Evolutionary conservation across 2,329 filamentous ascomycete genomes (phyloP).

Genomic region (Byssothecium circinans): DNA sequence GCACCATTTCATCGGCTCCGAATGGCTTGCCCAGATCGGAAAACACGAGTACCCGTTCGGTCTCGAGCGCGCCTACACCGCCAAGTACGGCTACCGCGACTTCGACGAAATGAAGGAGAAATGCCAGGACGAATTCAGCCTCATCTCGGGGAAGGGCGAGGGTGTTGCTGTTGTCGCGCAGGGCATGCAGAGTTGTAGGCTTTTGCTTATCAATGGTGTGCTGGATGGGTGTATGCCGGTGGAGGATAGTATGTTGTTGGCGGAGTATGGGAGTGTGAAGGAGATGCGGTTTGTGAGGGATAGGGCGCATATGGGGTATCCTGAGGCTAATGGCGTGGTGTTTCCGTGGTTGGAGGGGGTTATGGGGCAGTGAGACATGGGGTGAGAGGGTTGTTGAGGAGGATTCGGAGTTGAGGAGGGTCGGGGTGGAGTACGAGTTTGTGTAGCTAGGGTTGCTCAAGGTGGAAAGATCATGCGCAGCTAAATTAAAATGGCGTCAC

Average conservation of each 20-base stretch:
- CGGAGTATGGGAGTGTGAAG: conserved; percentile 57
- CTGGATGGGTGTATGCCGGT: conserved; percentile 64
- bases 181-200: conserved; percentile 48
- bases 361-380: too few relatives aligned
- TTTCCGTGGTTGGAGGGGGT: conserved; percentile 38
- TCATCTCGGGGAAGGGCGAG: conserved; percentile 56
- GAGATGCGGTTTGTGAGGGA: conserved; percentile 51
- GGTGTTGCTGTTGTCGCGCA: conserved; percentile 40
- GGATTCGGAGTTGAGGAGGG: too few relatives aligned
- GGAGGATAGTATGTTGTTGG: conserved; percentile 58
- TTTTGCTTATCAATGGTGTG: conserved; percentile 59
- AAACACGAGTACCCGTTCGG: conserved; percentile 63
- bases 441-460: too few relatives aligned
- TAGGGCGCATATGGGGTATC: conserved; percentile 52
- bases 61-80: conserved; percentile 51
- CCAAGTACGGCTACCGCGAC: conserved; percentile 47
- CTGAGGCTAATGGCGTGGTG: conserved; percentile 33
- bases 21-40: conserved; percentile 57
- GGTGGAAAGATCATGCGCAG: too few relatives aligned
- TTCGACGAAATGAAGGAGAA: conserved; percentile 51
- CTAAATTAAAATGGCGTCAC: too few relatives aligned
- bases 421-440: too few relatives aligned
- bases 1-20: conserved; percentile 59
- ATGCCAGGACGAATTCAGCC: conserved; percentile 54
- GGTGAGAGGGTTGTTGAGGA: too few relatives aligned